Base-by-base conservation (phyloP, 2,329 filamentous ascomycete species). In the Pseudonectria buxi region DNA sequence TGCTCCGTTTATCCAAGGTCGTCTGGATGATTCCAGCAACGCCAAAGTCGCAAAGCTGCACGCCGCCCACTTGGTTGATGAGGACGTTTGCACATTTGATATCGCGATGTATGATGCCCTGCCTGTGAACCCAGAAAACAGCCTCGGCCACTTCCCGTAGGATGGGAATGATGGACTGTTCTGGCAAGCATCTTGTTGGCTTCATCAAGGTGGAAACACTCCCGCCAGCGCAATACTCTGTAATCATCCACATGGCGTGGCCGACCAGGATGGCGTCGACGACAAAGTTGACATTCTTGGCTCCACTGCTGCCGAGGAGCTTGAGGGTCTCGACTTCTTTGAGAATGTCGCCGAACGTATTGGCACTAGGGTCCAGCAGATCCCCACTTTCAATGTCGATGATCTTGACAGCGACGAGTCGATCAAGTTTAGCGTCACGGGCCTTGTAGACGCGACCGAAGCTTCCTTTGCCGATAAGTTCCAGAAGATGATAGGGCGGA, bases 41-140 rank as follows among this genome's bases (percentile, higher is more conserved):
- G 45, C 86, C 86, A 57, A 92, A 92, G 55, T 92, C 86, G 54
- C 85, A 88, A 24, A 92, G 72, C 57, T 92, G 86, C 7, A 92
- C 82, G 18, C 76, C 68, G 16, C 86, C 86, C 25, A 78, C 72
- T 58, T 90, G 85, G 5, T 81, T 84, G 42, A 92, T 77, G 36
- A 90, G 71, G 24, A 92, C 81, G 52, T 92, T 92, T 45, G 84
- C 84, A 58, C 79, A 82, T 56, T 84, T 84, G 59, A 84, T 76
- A 55, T 84, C 80, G 47, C 80, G 70, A 52, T 84, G 80, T 42
- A 84, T 82, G 47, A 84, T 81, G 32, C 78, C 79, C 45, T 78
- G 73, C 26, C 72, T 68, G 45, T 84, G 80, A 22, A 83, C 78
- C 76, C 78, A 84, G 49, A 66, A 72, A 14, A 84, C 66, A 36